Evolutionary conservation across 495 filamentous ascomycete genomes (phyloP), one percentile per base, ranked within the genome.

Genomic region (Staphylotrichum longicolle): DNA sequence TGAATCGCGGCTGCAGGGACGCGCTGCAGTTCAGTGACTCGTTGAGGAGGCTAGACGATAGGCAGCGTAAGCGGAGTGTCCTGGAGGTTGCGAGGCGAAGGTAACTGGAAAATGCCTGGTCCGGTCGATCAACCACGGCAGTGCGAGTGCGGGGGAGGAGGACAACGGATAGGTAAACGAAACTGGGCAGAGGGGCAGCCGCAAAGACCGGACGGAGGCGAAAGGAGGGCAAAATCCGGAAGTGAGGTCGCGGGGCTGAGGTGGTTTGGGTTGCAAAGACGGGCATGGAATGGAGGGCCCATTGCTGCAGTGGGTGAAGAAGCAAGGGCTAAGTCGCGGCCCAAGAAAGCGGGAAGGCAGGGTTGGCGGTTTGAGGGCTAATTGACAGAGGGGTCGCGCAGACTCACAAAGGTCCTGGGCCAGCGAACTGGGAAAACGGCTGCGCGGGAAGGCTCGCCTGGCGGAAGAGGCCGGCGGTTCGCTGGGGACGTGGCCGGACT

Each of bases 1-100:
- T 78, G 67, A 63, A 65, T 58, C 46, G 63, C 27, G 46, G 35
- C 49, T 54, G 50, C 56, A 42, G 56, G 37, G 48, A 39, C 37
- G 33, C 35, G 51, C 56, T 51, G 51, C 62, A 52, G 51, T 32
- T 59, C 45, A 32, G 44, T 39, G 52, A 46, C 14, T 50, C 42
- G 42, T 12, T 27, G 50, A 15, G 40, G 32, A 27, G 40, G 54
- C 62, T 64, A 64, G 37, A 64, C 27, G 30, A 50, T 11, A 52
- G 35, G 14, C 30, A 54, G 20, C 35, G 62, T 64, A 64, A 64
- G 62, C 52, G 34, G 37, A 33, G 51, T 56, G 62, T 14, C 40
- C 35, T 9, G 46, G 33, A 62, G 35, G 44, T 8, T 30, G 45
- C 35, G 50, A 51, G 42, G 7, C 11, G 42, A 42, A 5, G 59